Evolutionary conservation across 306 rosid species (phyloP).

Genomic region (Dryas alaskensis): DNA sequence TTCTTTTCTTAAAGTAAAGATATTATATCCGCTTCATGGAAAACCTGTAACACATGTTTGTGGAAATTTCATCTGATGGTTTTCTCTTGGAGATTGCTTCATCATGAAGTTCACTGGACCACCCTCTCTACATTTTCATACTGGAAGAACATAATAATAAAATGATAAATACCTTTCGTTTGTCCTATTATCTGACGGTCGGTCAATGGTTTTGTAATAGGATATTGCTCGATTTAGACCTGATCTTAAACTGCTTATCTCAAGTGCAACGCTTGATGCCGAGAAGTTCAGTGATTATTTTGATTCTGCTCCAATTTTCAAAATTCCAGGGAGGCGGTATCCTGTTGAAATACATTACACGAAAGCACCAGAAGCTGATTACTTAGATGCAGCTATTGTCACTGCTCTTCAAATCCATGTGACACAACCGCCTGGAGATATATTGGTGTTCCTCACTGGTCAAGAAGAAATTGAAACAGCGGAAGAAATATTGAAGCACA

Average conservation of each 20-base stretch:
- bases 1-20: not conserved
- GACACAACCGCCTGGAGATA: constrained; percentile 86
- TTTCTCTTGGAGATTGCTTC: not conserved
- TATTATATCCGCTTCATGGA: not conserved
- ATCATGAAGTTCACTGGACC: not conserved
- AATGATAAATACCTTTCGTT: not conserved
- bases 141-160: not conserved
- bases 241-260: constrained; percentile 85
- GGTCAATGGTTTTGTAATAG: constrained; percentile 30
- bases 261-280: constrained; percentile 96
- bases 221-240: constrained; percentile 93
- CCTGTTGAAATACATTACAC: constrained; percentile 92
- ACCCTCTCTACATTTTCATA: not conserved
- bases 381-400: constrained; percentile 92
- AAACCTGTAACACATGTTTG: not conserved
- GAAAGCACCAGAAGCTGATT: constrained; percentile 95
- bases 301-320: constrained; percentile 93
- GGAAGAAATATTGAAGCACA: constrained; percentile 90
- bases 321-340: constrained; percentile 85
- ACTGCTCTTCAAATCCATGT: constrained; percentile 92
- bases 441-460: constrained; percentile 88
- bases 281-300: constrained; percentile 92
- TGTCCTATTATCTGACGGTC: constrained; percentile 6
- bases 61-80: not conserved
- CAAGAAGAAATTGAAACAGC: constrained; percentile 98